These are phyloP conservation scores for Luzula sylvatica DNA, from an alignment of 176 grass and related monocot genomes.

Conservation along the genomic window DNA sequence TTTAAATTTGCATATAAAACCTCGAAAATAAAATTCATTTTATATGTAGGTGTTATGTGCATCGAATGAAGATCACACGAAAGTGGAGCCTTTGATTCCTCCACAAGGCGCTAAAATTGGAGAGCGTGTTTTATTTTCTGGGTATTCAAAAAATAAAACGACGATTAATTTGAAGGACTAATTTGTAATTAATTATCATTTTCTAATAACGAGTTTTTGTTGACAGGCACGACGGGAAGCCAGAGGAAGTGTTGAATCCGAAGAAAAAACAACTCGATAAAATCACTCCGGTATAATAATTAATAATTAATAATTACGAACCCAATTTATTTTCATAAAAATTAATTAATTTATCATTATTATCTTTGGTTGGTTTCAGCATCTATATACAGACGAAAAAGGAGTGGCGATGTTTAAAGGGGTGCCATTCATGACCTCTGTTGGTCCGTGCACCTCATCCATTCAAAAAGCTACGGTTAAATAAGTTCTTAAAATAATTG, in stretches of 20 bases:
- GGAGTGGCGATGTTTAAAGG: slow-evolving; percentile 63
- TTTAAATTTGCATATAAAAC: slow-evolving; percentile 13
- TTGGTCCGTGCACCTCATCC: slow-evolving; percentile 57
- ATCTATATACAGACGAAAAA: slow-evolving; percentile 63
- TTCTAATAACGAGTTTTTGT: slow-evolving; percentile 16
- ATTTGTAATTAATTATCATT: background rate
- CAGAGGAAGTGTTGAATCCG: slow-evolving; percentile 91
- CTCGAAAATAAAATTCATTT: background rate
- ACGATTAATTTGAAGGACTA: background rate
- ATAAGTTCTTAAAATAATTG: slow-evolving; percentile 27
- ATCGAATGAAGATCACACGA: slow-evolving; percentile 76
- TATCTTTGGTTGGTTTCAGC: slow-evolving; percentile 28
- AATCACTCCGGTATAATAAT: slow-evolving; percentile 71
- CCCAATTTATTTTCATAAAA: background rate
- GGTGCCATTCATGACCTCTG: slow-evolving; percentile 64
- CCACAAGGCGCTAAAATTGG: slow-evolving; percentile 86
- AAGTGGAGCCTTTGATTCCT: slow-evolving; percentile 89
- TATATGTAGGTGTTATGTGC: slow-evolving; percentile 36
- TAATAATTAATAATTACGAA: background rate
- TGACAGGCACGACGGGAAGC: slow-evolving; percentile 58
- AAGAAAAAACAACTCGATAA: slow-evolving; percentile 99
- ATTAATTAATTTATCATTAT: background rate
- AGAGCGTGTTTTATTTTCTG: slow-evolving; percentile 74
- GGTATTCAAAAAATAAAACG: slow-evolving; percentile 40
- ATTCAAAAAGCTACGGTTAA: slow-evolving; percentile 58